phyloP scores from a whole-genome alignment of 2,329 filamentous ascomycete genomes.

The Intubia oerlemansii region DNA sequence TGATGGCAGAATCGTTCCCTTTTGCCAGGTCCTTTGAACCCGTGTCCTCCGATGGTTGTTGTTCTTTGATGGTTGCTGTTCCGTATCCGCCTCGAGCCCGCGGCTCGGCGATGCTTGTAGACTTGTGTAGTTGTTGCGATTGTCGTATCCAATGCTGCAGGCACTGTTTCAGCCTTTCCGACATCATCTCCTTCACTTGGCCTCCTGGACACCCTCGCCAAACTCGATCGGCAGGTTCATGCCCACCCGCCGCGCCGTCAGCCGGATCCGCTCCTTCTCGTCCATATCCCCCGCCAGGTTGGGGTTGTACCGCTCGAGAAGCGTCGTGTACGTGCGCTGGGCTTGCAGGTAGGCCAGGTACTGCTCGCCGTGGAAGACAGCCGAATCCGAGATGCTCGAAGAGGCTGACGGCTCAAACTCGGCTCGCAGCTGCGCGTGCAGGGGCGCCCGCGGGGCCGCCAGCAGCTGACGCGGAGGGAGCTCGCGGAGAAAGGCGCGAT shows the following conservation, averaged over 20 bases:
- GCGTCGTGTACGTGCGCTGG: slow-evolving; percentile 62
- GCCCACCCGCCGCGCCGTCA: slow-evolving; percentile 73
- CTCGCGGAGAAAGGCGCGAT: slow-evolving; percentile 76
- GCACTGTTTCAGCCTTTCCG: no score
- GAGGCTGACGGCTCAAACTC: slow-evolving; percentile 24
- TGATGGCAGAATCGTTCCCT: background rate
- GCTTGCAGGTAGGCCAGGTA: slow-evolving; percentile 60
- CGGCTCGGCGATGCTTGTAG: no score
- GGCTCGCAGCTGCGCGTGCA: slow-evolving; percentile 48
- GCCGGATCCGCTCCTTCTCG: slow-evolving; percentile 60
- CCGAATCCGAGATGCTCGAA: slow-evolving; percentile 4
- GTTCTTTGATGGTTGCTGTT: no score
- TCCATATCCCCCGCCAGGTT: slow-evolving; percentile 55
- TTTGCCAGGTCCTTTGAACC: background rate
- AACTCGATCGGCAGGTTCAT: slow-evolving; percentile 65
- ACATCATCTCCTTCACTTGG: no score
- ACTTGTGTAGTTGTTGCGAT: no score
- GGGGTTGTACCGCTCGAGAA: slow-evolving; percentile 85
- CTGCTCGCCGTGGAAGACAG: slow-evolving; percentile 41
- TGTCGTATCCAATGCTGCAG: no score
- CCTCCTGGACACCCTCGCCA: no score
- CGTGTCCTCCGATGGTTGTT: no score
- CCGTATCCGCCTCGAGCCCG: no score
- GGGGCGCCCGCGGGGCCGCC: slow-evolving; percentile 35
- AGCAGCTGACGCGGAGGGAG: slow-evolving; percentile 49